Evolutionary conservation across 2,329 filamentous ascomycete genomes (phyloP).

Genomic region (Hawksworthiomyces lignivorus): DNA sequence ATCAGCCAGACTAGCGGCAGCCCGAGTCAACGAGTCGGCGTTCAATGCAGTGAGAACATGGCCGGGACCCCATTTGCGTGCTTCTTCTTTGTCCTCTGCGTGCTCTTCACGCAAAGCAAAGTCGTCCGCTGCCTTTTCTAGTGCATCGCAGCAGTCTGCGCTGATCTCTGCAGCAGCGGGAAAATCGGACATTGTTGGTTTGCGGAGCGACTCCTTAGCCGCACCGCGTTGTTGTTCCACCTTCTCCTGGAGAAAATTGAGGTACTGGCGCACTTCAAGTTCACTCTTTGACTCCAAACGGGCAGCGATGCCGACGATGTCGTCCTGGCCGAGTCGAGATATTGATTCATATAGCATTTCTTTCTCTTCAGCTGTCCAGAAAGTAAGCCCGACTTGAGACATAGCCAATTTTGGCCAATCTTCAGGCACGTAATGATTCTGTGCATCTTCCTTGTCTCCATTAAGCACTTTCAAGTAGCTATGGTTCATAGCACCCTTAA

Average conservation of each 20-base stretch:
- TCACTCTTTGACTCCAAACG: constrained; percentile 62
- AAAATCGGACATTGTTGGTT: constrained; percentile 46
- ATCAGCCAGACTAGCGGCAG: constrained; percentile 6
- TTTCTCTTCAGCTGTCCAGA: constrained; percentile 69
- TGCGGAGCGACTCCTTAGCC: constrained; percentile 18
- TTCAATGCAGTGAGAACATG: constrained; percentile 55
- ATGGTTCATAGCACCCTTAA: constrained; percentile 33
- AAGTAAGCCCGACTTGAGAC: constrained; percentile 59
- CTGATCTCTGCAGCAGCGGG: constrained; percentile 66
- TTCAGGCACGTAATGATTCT: constrained; percentile 27
- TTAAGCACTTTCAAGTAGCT: constrained; percentile 48
- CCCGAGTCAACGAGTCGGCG: constrained; percentile 5
- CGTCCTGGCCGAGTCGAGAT: constrained; percentile 53
- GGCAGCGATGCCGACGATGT: constrained; percentile 54
- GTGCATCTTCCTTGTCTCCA: constrained; percentile 47
- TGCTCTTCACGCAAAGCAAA: constrained; percentile 57
- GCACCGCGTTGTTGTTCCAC: constrained; percentile 22
- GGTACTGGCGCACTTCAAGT: constrained; percentile 64
- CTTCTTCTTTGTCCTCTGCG: constrained; percentile 53
- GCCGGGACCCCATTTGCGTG: constrained; percentile 48
- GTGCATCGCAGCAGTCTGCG: constrained; percentile 51
- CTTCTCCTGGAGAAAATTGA: constrained; percentile 52
- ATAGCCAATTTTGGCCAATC: constrained; percentile 25
- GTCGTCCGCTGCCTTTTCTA: constrained; percentile 62
- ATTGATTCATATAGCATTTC: constrained; percentile 59